Evolutionary conservation across 305 asterid genomes (phyloP).

Genomic region (Plantago coronopus): DNA sequence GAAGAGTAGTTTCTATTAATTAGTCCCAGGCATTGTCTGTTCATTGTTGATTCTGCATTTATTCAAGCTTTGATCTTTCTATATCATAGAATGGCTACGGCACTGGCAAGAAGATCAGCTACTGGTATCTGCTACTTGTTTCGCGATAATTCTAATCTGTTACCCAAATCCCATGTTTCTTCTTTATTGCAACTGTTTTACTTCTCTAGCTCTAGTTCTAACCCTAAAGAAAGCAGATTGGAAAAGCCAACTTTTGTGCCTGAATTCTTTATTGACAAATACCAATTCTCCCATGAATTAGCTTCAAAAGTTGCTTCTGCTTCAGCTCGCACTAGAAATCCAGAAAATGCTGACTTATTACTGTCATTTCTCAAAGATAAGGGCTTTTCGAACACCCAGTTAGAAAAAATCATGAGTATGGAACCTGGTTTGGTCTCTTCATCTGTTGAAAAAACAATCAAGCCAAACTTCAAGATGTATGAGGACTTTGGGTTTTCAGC

Average conservation of each 20-base stretch:
- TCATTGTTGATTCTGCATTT: too few relatives aligned
- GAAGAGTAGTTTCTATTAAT: too few relatives aligned
- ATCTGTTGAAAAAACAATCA: background rate
- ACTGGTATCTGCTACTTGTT: too few relatives aligned
- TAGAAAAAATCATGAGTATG: background rate
- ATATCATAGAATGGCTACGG: too few relatives aligned
- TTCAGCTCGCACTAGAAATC: background rate
- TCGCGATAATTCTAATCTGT: too few relatives aligned
- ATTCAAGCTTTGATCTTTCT: too few relatives aligned
- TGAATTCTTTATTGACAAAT: background rate
- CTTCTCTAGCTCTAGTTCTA: too few relatives aligned
- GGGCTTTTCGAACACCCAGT: slow-evolving; percentile 4
- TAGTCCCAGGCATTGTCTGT: too few relatives aligned
- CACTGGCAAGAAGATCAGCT: too few relatives aligned
- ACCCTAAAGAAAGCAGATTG: too few relatives aligned
- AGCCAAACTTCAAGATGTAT: background rate
- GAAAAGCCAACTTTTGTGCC: background rate
- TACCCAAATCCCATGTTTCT: too few relatives aligned
- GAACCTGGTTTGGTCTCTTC: background rate
- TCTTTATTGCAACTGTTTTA: too few relatives aligned
- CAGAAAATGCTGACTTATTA: background rate
- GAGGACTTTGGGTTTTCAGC: background rate
- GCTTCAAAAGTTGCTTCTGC: background rate
- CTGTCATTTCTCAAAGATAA: slow-evolving; percentile 1
- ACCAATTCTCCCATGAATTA: background rate